Base-by-base conservation (phyloP, 306 rosid genomes). In the Crotalaria pallida region DNA sequence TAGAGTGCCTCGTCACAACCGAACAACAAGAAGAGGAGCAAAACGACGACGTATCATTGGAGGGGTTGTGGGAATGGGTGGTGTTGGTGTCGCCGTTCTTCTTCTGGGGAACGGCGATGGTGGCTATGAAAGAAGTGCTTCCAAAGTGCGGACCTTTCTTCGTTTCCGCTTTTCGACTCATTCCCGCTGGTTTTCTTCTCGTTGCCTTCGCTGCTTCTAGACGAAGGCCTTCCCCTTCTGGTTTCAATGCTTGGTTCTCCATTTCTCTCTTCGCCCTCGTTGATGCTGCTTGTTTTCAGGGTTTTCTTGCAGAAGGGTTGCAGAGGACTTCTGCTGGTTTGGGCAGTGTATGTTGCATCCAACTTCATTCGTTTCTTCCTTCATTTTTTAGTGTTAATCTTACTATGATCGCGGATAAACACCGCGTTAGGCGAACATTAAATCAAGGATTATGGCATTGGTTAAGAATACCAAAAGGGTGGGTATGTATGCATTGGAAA, bases 251-350 rank as follows among this genome's bases (percentile, higher is more conserved):
- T 10, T 93, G 98, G 98, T 73, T 93, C 34, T 93, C 97, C 22
- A 90, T 93, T 19, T 53, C 88, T 1, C 83, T 89, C 7, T 93
- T 93, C 17, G 98, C 90, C 4, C 51, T 93, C 5, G 85, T 93
- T 12, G 98, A 93, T 52, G 98, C 98, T 34, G 40, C 98, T 16
- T 87, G 88, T 55, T 93, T 93, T 74, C 98, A 93, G 88, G 98
- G 98, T n/a, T 93, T 93, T 77, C 97, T 93, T 7, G 89, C 97
- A 12, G 88, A 83, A 78, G 98, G 98, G 29, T 79, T 90, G 64
- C 86, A 87, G 83, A 85, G 77, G 83, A 93, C 97, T 44, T 85
- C 97, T 18, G 98, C 98, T 63, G 98, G 98, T 51, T 83, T 93
- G 75, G 98, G 98, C 77, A 93, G 98, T 52, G 98, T 93, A 87